Base-by-base conservation (phyloP, 2,329 filamentous ascomycete genomes). In the Penicillium olsonii region DNA sequence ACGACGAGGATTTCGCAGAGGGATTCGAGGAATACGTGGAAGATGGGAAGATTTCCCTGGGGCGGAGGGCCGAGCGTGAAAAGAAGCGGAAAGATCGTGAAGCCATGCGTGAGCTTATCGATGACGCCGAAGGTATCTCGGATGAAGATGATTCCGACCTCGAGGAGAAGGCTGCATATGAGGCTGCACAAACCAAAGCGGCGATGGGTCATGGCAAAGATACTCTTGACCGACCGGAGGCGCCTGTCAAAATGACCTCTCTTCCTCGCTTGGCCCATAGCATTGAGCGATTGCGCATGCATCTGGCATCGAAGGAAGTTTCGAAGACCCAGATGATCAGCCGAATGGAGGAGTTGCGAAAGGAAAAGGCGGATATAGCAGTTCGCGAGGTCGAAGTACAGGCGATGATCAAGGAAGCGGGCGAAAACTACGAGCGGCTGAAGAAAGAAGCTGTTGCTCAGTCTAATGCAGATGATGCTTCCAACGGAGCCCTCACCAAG, bases 11-110 rank as follows among this genome's bases (percentile, higher is more conserved):
- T 63, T 81, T 96, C 0, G 89, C 88, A 31, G 94, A 97, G 72
- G 92, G 91, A 0, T 97, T 95, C 60, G 92, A 97, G 52, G 87
- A 92, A 46, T 96, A 89, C 61, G 89, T 94, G 8, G 88, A 94
- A 34, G 90, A 96, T 65, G 90, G 88, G 8, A 83, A 84, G 7
- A 82, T 96, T 9, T 83, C 88, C 1, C 77, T 96, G 0, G 90
- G 91, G 27, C 84, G 81, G 54, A 88, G 87, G 53, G 90, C 90
- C 0, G 89, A 94, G 70, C 83, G 82, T 17, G 88, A 90, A 59
- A 86, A 80, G 38, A 70, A 81, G 41, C 79, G 78, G 45, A 81
- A 80, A 37, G 83, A 88, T 24, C 83, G 88, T 24, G 82, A 84
- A 48, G 85, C 91, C 60, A 96, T 96, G 82, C 87, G 85, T 0